Percentiles rank a stretch among this genome's conserved stretches.
These are phyloP conservation scores for Rugonectria rugulosa DNA, from an alignment of 2,329 filamentous ascomycete genomes.

Conservation along the genomic window DNA sequence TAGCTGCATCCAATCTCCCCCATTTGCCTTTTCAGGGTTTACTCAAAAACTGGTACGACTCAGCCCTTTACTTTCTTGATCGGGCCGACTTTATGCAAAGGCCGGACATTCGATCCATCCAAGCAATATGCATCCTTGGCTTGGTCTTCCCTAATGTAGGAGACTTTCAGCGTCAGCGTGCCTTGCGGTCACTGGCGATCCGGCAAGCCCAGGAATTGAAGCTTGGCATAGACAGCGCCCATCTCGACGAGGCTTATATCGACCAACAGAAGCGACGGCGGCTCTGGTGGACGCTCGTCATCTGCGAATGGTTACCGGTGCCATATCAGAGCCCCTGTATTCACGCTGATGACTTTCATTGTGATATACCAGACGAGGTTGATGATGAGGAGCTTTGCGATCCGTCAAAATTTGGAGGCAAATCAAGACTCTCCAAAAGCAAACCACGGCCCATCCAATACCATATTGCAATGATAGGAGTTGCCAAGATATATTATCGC, in stretches of 20 bases:
- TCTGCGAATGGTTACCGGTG: conserved; percentile 5
- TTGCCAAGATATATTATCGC: background rate
- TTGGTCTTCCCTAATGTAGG: background rate
- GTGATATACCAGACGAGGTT: background rate
- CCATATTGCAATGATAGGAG: conserved; percentile 3
- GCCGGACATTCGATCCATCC: background rate
- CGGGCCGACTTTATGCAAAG: conserved; percentile 1
- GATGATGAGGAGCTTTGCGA: background rate
- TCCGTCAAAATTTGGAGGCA: background rate
- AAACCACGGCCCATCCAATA: background rate
- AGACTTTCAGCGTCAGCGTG: background rate
- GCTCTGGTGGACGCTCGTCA: conserved; percentile 5
- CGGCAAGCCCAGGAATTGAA: conserved; percentile 1
- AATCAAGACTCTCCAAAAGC: background rate
- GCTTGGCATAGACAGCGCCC: background rate
- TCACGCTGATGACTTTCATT: background rate
- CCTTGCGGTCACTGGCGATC: conserved; percentile 2
- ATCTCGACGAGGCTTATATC: background rate
- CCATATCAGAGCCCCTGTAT: background rate
- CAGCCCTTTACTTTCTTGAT: background rate
- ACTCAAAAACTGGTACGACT: conserved; percentile 4
- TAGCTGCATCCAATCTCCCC: background rate
- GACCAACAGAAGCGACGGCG: conserved; percentile 1
- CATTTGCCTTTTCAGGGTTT: background rate
- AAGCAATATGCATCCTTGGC: background rate